Evolutionary conservation across 1,284 basidiomycete species (phyloP), one percentile per base, ranked within the genome.

Genomic region (Melampsora larici-populina): DNA sequence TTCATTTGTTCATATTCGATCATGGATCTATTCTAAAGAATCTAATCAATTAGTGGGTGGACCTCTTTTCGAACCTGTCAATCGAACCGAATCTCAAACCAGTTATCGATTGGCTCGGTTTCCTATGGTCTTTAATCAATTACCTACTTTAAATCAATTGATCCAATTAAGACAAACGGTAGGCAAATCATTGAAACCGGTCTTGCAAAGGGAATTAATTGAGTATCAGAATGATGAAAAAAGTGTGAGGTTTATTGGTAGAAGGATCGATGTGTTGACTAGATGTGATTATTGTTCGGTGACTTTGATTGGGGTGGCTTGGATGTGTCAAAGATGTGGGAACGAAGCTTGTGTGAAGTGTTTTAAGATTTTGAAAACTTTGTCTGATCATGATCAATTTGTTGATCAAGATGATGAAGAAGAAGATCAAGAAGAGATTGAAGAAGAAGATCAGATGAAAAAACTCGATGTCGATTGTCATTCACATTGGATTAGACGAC

Each of bases 231-330:
- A 43, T 9, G 40, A 43, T 43, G 67, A 77, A 7, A 51, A 48
- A 46, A 46, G 58, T 24, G 67, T 77, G 18, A 63, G 60, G 17
- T 77, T 70, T 40, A 77, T 69, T 55, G 74, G 67, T 1, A 66
- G 67, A 15, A 55, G 60, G 46, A 62, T 77, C 18, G 74, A 77
- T n/a, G 1, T 64, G 9, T 55, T 49, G 4, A 70, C 60, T 8
- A 77, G 69, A n/a, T 77, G 74, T 49, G 74, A 77, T 64, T 77
- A 77, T 68, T 77, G 74, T 33, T 70, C 60, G 21, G 40, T 55
- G 2, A 77, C 74, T 4, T 62, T 77, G 4, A 70, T 77, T 11
- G 74, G 74, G 26, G 67, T 36, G 8, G 74, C 74, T 7, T 70
- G 66, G 74, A 51, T 77, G 8, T 77, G 74, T 48, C 40, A 51